Base-by-base conservation (phyloP, 805 yeast species). In the Saccharomycodes ludwigii region DNA sequence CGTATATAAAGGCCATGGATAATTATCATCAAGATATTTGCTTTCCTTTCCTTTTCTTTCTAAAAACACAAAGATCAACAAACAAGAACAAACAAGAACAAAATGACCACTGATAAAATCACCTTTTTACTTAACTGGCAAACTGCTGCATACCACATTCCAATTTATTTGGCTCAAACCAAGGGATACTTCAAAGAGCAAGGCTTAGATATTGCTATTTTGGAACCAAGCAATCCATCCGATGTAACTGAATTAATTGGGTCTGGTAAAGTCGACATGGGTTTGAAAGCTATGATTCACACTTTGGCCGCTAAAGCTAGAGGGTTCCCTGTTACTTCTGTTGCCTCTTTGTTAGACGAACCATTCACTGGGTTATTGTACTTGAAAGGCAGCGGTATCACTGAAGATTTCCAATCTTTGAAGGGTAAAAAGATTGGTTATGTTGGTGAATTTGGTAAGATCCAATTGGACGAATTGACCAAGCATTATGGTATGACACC, bases 381-480 rank as follows among this genome's bases (percentile, higher is more conserved):
- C 47, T 52, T 69, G 44, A 61, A 65, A 41, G 68, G 65, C 3
- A 53, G 61, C 30, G 75, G 74, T 14, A 62, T 68, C 41, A 64
- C 73, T 25, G 45, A 59, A 7, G 73, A 69, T 46, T 69, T 69
- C 51, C 52, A 50, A 25, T 64, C 72, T 4, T 56, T 69, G 43
- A 68, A 63, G 43, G 74, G 74, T 17, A 68, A 68, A 48, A 52
- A 51, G 28, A 66, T 69, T 42, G 75, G 75, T 13, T 69, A 69
- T 45, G 75, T 69, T 23, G 75, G 75, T 20, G 75, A 69, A 43
- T 69, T 69, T 45, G 75, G 75, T 29, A 69, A 69, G 52, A 68
- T 69, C 42, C 75, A 69, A 48, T 50, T 69, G 32, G 74, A 69
- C 41, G 75, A 69, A 44, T 56, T 69, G 44, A 66, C 73, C 42